phyloP scores from a whole-genome alignment of 140 eudicot species.

The Senecio squalidus region DNA sequence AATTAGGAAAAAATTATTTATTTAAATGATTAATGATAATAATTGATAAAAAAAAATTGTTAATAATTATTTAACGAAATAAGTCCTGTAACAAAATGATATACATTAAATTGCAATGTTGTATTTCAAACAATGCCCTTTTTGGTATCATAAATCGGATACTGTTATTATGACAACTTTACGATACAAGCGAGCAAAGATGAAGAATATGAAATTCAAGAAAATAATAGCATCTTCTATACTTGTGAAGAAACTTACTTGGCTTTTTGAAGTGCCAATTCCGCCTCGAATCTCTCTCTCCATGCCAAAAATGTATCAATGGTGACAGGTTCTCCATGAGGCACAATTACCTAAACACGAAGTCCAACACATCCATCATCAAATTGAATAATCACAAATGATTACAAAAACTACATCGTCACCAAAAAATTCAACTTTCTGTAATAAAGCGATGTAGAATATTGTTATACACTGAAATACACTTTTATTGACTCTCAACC shows the following conservation, averaged over 20 bases:
- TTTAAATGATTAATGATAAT: too few species aligned
- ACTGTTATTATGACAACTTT: not conserved
- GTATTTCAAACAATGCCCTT: too few species aligned
- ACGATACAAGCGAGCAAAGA: not conserved
- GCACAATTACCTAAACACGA: constrained; percentile 65
- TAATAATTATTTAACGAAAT: too few species aligned
- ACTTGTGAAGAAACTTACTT: constrained; percentile 61
- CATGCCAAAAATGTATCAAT: constrained; percentile 88
- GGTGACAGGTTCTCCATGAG: constrained; percentile 97
- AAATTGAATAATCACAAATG: not conserved
- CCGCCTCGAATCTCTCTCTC: constrained; percentile 98
- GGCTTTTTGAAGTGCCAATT: constrained; percentile 88
- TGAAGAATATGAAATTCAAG: not conserved
- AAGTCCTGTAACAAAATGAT: too few species aligned
- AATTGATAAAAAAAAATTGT: too few species aligned
- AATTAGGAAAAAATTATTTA: too few species aligned
- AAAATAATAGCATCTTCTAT: not conserved
- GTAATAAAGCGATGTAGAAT: too few species aligned
- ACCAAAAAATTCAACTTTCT: too few species aligned
- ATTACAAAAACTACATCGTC: too few species aligned
- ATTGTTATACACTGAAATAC: too few species aligned
- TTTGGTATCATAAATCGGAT: not conserved
- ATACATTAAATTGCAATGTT: too few species aligned
- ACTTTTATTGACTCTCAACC: too few species aligned
- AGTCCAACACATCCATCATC: constrained; percentile 4